These are phyloP conservation scores for Peltaster fructicola DNA, from an alignment of 2,329 filamentous ascomycete species.

Conservation along the genomic window DNA sequence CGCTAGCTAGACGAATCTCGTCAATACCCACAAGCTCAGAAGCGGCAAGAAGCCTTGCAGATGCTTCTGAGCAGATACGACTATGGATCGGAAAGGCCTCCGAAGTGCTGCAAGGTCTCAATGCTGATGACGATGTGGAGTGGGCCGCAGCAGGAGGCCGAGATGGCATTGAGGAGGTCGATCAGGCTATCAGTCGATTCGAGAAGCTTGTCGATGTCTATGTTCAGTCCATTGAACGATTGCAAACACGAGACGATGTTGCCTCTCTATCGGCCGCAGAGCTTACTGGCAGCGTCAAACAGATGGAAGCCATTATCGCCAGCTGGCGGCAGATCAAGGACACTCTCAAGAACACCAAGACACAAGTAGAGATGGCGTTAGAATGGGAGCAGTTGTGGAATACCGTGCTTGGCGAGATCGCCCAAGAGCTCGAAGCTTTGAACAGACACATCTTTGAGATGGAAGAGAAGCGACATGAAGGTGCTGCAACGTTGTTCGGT, in stretches of 20 bases:
- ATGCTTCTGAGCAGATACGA: conserved; percentile 79
- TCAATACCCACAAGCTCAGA: conserved; percentile 69
- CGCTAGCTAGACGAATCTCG: conserved; percentile 65
- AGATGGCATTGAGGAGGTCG: conserved; percentile 54
- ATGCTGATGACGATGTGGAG: conserved; percentile 92
- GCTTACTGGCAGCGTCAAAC: conserved; percentile 55
- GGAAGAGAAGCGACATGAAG: conserved; percentile 85
- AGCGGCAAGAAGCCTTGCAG: conserved; percentile 68
- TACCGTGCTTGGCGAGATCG: conserved; percentile 80
- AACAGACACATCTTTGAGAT: conserved; percentile 82
- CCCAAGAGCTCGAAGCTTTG: conserved; percentile 68
- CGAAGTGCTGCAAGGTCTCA: conserved; percentile 72
- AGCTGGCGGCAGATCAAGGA: conserved; percentile 73
- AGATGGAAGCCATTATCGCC: conserved; percentile 74
- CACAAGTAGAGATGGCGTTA: conserved; percentile 91
- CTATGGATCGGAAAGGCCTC: conserved; percentile 88
- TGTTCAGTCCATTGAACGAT: conserved; percentile 78
- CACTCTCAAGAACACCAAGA: conserved; percentile 62
- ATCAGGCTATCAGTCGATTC: conserved; percentile 61
- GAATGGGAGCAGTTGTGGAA: conserved; percentile 98
- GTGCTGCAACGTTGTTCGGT: conserved; percentile 45
- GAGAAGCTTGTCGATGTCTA: conserved; percentile 84
- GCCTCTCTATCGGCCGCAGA: conserved; percentile 50
- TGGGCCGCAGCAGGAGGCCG: conserved; percentile 83
- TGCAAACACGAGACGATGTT: conserved; percentile 68